These are phyloP conservation scores for Talaromyces islandicus DNA, from an alignment of 2,329 filamentous ascomycete species.

Conservation along the genomic window DNA sequence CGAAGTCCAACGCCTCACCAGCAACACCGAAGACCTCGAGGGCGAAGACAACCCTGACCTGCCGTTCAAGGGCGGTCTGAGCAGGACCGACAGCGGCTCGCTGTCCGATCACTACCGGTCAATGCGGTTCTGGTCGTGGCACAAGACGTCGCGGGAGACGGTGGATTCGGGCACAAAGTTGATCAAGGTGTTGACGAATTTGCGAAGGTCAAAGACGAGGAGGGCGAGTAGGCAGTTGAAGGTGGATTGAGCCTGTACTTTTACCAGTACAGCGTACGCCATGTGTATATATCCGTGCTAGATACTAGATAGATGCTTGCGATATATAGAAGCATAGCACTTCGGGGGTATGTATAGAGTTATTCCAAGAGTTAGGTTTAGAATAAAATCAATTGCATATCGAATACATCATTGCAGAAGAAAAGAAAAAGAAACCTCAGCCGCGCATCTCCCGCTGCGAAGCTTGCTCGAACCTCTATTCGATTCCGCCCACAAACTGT, in stretches of 20 bases:
- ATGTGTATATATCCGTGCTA: not conserved
- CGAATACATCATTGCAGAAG: not conserved
- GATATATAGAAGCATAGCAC: too few species aligned
- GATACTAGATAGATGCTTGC: not conserved
- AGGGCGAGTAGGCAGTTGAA: not conserved
- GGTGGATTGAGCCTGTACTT: not conserved
- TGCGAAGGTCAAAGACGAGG: not conserved
- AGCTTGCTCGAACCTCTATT: not conserved
- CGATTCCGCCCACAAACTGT: constrained; percentile 2
- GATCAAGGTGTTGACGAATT: constrained; percentile 40
- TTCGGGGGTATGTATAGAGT: too few species aligned
- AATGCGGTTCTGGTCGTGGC: constrained; percentile 47
- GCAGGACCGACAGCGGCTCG: not conserved
- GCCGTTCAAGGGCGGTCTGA: not conserved
- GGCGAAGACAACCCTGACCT: not conserved
- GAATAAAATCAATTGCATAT: not conserved
- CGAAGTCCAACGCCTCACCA: not conserved
- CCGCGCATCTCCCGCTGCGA: constrained; percentile 1
- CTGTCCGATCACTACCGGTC: not conserved
- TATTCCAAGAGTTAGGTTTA: too few species aligned
- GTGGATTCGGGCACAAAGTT: constrained; percentile 45
- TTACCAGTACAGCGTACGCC: too few species aligned
- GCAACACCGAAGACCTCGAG: not conserved
- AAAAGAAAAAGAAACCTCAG: not conserved
- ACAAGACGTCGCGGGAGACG: constrained; percentile 46